A percentile compares a stretch with the other conserved stretches of the same genome.
Evolutionary conservation across 2,329 filamentous ascomycete genomes (phyloP).

Genomic region (Waltergamsia citrina): DNA sequence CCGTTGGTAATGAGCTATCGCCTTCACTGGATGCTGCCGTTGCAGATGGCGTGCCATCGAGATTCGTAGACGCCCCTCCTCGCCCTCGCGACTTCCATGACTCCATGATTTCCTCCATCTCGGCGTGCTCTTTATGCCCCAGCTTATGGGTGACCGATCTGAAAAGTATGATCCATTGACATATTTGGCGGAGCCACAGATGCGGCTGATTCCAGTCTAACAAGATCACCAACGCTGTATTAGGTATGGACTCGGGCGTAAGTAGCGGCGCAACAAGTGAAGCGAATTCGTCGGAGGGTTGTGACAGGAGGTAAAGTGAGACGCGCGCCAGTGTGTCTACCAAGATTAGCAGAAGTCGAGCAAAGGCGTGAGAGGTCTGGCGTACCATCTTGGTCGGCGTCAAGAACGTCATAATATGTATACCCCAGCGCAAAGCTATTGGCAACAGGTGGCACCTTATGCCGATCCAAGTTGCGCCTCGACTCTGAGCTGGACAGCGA

Average conservation of each 20-base stretch:
- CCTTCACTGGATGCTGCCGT: slow-evolving; percentile 44
- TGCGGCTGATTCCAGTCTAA: slow-evolving; percentile 94
- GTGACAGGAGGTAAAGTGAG: slow-evolving; percentile 81
- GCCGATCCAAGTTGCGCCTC: slow-evolving; percentile 43
- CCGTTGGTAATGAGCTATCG: slow-evolving; percentile 65
- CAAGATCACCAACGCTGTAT: slow-evolving; percentile 83
- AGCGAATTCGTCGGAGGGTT: slow-evolving; percentile 72
- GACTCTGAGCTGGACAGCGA: slow-evolving; percentile 44
- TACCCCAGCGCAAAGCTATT: slow-evolving; percentile 91
- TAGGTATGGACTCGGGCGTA: slow-evolving; percentile 72
- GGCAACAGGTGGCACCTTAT: slow-evolving; percentile 67
- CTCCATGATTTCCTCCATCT: slow-evolving; percentile 79
- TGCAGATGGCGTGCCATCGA: slow-evolving; percentile 52
- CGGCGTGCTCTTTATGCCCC: slow-evolving; percentile 65
- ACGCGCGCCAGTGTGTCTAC: slow-evolving; percentile 85
- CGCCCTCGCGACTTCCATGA: slow-evolving; percentile 70
- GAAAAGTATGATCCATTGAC: slow-evolving; percentile 82
- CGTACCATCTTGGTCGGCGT: slow-evolving; percentile 84
- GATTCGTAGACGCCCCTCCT: slow-evolving; percentile 49
- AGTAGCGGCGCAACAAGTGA: slow-evolving; percentile 77
- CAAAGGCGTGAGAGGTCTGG: slow-evolving; percentile 1
- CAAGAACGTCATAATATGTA: slow-evolving; percentile 89
- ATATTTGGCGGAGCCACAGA: slow-evolving; percentile 80
- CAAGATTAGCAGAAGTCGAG: background rate
- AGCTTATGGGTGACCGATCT: slow-evolving; percentile 67